phyloP scores from a whole-genome alignment of 78 protist species.

The slime mould (Dictyostelium discoideum) region dicty_2.7 NC_007091.3:285501-286000 shows the following conservation, averaged over 20 bases:
- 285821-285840: constrained; percentile 64
- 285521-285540: constrained; percentile 33
- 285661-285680: constrained; percentile 21
- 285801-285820: constrained; percentile 82
- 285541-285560: not conserved
- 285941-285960: constrained; percentile 84
- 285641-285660: constrained; percentile 74
- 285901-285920: constrained; percentile 83
- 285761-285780: constrained; percentile 76
- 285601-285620: not conserved
- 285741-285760: constrained; percentile 46
- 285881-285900: constrained; percentile 84
- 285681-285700: constrained; percentile 27
- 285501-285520: constrained; percentile 16
- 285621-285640: constrained; percentile 63
- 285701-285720: not conserved
- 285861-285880: constrained; percentile 75
- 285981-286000: constrained; percentile 78
- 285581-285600: not conserved
- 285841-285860: constrained; percentile 39
- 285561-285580: not conserved
- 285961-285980: constrained; percentile 85
- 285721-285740: constrained; percentile 67
- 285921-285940: constrained; percentile 84
- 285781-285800: constrained; percentile 70